These are phyloP conservation scores for Huntiella bhutanensis DNA, from an alignment of 2,329 filamentous ascomycete species.

Conservation along the genomic window DNA sequence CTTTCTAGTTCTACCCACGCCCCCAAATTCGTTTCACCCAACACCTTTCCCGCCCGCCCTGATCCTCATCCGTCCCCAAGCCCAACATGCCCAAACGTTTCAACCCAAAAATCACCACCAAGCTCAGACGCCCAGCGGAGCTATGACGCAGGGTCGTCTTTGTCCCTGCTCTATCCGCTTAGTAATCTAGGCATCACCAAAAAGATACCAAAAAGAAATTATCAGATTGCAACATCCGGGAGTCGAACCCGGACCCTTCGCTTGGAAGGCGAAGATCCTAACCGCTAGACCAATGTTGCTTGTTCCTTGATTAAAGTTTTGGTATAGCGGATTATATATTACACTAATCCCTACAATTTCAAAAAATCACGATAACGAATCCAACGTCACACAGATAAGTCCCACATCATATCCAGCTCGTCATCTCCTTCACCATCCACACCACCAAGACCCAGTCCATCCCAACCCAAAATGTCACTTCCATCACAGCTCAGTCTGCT, in stretches of 20 bases:
- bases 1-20: neutral
- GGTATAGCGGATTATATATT: too few species aligned
- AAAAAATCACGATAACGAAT: too few species aligned
- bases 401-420: neutral
- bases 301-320: neutral
- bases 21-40: neutral
- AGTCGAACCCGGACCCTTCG: slow-evolving; percentile 5
- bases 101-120: neutral
- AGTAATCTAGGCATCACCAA: too few species aligned
- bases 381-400: too few species aligned
- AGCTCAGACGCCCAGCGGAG: neutral
- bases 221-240: slow-evolving; percentile 3
- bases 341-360: too few species aligned
- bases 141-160: too few species aligned
- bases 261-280: slow-evolving; percentile 9
- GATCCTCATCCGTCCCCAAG: neutral
- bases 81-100: neutral
- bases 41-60: neutral
- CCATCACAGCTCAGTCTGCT: slow-evolving; percentile 12
- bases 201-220: neutral
- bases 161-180: too few species aligned
- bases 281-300: slow-evolving; percentile 6
- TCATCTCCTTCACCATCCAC: neutral
- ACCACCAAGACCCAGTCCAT: slow-evolving; percentile 16
- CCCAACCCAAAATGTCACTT: slow-evolving; percentile 9